Percentiles rank a stretch among this genome's conserved stretches.
Conservation (phyloP, 164 flowering plant genomes). For the Berberis thunbergii region DNA sequence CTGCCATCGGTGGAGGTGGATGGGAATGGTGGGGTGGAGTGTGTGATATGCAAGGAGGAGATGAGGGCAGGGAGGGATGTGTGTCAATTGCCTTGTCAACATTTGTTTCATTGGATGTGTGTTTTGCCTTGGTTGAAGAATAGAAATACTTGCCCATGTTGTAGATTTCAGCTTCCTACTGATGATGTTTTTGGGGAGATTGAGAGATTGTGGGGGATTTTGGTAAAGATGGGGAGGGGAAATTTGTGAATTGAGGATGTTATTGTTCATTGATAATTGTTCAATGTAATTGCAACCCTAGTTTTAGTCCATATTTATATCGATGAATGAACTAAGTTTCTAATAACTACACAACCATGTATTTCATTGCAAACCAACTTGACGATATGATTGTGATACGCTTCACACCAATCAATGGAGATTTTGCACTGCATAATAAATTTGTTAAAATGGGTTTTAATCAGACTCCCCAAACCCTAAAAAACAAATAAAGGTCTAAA, state of each 20-base stretch:
- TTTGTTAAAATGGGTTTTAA: no score
- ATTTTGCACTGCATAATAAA: no score
- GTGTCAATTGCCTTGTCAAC: constrained; percentile 79
- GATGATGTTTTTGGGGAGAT: constrained; percentile 79
- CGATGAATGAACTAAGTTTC: no score
- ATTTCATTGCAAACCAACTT: no score
- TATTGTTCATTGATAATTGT: no score
- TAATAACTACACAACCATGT: no score
- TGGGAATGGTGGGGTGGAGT: constrained; percentile 24
- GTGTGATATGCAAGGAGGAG: constrained; percentile 76
- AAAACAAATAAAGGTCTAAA: no score
- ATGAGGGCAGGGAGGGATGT: constrained; percentile 63
- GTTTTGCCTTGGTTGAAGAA: constrained; percentile 69
- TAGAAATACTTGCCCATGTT: constrained; percentile 83
- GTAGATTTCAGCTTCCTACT: constrained; percentile 67
- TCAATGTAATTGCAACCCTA: no score
- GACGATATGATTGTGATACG: no score
- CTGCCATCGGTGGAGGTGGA: constrained; percentile 49
- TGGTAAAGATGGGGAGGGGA: constrained; percentile 23
- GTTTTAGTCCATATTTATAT: no score
- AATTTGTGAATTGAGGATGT: background rate
- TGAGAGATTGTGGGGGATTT: constrained; percentile 59
- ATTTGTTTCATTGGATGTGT: constrained; percentile 82
- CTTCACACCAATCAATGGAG: no score
- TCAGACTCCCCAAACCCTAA: no score